Conservation (phyloP, 2,329 filamentous ascomycete genomes). For the Fusarium circinatum region DNA sequence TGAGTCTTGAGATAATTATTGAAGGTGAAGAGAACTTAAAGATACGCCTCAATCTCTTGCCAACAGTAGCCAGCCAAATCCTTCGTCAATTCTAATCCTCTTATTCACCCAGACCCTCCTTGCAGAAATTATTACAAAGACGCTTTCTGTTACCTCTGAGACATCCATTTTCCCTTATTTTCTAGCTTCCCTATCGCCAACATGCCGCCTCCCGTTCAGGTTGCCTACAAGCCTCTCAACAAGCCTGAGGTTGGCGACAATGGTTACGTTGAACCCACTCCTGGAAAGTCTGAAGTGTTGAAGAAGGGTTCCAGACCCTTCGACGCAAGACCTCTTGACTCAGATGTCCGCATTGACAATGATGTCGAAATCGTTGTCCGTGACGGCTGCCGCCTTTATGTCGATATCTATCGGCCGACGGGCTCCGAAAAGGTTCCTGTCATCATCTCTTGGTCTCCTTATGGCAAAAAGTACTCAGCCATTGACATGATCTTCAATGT, state of each 20-base stretch:
- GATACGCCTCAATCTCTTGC: neutral
- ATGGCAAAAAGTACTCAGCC: conserved; percentile 36
- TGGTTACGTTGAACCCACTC: conserved; percentile 28
- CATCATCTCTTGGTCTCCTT: conserved; percentile 35
- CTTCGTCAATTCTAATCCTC: neutral
- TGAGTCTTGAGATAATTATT: neutral
- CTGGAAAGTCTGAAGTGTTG: conserved; percentile 34
- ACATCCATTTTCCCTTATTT: accelerated
- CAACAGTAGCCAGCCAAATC: neutral
- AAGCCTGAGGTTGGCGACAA: conserved; percentile 35
- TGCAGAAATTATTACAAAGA: neutral
- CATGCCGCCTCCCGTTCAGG: conserved; percentile 37
- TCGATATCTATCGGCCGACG: conserved; percentile 12
- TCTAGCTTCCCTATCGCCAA: neutral
- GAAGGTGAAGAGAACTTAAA: neutral
- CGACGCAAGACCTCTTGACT: conserved; percentile 32
- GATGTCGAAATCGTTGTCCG: conserved; percentile 37
- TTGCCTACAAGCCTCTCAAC: conserved; percentile 38
- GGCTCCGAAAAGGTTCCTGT: conserved; percentile 20
- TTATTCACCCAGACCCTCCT: accelerated
- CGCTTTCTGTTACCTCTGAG: neutral
- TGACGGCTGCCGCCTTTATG: conserved; percentile 36
- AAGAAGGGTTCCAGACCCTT: conserved; percentile 35
- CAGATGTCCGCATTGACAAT: conserved; percentile 37
- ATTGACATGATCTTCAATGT: conserved; percentile 37